Conservation (phyloP, 495 filamentous ascomycete species). For the Cenococcum geophilum region DNA sequence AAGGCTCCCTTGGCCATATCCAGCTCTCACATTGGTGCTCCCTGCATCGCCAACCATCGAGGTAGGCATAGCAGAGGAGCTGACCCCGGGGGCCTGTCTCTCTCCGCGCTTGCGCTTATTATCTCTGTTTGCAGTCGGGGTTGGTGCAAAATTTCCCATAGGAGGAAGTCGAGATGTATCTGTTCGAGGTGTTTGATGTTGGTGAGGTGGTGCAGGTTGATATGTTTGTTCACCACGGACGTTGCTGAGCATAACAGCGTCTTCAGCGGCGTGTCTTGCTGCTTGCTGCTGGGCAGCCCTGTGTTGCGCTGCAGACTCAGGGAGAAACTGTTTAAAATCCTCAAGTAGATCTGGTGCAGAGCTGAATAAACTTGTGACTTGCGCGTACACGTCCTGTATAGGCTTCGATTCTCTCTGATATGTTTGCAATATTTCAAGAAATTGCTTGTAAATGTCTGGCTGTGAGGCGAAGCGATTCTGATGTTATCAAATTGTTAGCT, state of each 20-base stretch:
- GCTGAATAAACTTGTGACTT: conserved; percentile 91
- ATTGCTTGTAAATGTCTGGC: conserved; percentile 98
- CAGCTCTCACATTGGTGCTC: conserved; percentile 18
- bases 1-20: conserved; percentile 40
- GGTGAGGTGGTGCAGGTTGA: conserved; percentile 38
- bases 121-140: conserved; percentile 71
- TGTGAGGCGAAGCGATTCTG: conserved; percentile 89
- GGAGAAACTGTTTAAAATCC: conserved; percentile 98
- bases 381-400: conserved; percentile 96
- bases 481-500: too few species aligned
- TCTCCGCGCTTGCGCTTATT: conserved; percentile 69
- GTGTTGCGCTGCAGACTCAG: conserved; percentile 88
- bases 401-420: conserved; percentile 98
- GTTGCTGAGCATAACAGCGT: conserved; percentile 56
- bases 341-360: conserved; percentile 93
- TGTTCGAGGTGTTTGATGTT: conserved; percentile 38
- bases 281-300: conserved; percentile 58
- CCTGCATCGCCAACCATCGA: conserved; percentile 36
- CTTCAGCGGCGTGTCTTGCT: conserved; percentile 59
- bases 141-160: conserved; percentile 86
- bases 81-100: conserved; percentile 21
- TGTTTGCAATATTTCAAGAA: conserved; percentile 96
- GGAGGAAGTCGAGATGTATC: conserved; percentile 58
- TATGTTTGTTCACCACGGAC: conserved; percentile 51
- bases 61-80: conserved; percentile 12